Evolutionary conservation across 2,329 filamentous ascomycete species (phyloP).

Genomic region (Tricladium varicosporioides): DNA sequence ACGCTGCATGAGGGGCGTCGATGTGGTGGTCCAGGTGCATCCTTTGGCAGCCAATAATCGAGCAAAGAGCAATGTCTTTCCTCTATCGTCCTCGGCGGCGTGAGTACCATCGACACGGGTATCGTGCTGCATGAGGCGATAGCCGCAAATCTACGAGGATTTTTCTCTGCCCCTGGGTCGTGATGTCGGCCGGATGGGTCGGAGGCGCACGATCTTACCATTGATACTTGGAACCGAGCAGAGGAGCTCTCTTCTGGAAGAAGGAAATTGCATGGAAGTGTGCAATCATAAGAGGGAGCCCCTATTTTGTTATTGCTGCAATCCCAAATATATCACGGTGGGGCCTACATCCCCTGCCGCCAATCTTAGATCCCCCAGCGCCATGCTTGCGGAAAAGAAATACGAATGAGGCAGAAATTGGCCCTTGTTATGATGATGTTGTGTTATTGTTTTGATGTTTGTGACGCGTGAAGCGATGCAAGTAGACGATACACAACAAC

Average conservation of each 20-base stretch:
- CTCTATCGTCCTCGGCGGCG: neutral
- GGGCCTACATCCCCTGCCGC: neutral
- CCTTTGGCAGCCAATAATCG: neutral
- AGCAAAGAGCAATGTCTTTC: neutral
- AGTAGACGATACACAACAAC: neutral
- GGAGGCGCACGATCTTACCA: neutral
- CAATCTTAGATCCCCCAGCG: slow-evolving; percentile 10
- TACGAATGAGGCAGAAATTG: slow-evolving; percentile 3
- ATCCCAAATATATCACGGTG: slow-evolving; percentile 4
- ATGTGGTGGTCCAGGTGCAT: neutral
- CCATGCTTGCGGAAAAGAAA: slow-evolving; percentile 7
- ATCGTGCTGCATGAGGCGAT: neutral
- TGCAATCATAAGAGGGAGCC: neutral
- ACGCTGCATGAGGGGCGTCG: neutral
- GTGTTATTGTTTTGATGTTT: slow-evolving; percentile 4
- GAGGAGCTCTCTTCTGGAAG: neutral
- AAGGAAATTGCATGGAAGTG: neutral
- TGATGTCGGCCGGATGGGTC: neutral
- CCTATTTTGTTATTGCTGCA: neutral
- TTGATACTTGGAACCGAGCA: neutral
- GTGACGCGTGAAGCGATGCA: neutral
- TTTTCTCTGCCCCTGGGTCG: neutral
- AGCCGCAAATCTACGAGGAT: neutral
- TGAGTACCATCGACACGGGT: neutral
- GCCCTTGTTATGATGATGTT: neutral